These are phyloP conservation scores for Hondaea fermentalgiana DNA, from an alignment of 108 stramenopile genomes.

Conservation along the genomic window DNA sequence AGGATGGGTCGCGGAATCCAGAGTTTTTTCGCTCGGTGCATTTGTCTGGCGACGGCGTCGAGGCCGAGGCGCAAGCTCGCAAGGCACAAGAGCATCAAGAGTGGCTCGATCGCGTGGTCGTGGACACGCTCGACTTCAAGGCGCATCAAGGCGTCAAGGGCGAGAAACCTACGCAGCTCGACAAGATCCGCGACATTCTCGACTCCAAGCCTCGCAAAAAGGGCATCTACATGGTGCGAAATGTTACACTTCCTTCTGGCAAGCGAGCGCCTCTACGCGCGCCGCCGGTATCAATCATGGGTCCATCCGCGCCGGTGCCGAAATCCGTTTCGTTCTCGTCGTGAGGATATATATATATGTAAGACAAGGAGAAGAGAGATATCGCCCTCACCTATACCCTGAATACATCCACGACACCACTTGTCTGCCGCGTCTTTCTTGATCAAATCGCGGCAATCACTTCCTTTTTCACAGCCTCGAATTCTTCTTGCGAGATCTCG, in stretches of 20 bases:
- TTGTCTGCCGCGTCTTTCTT: background rate
- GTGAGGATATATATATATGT: no score
- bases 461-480: background rate
- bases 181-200: slow-evolving; percentile 7
- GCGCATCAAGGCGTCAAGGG: background rate
- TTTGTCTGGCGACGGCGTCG: background rate
- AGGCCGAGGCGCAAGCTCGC: background rate
- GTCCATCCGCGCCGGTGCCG: background rate
- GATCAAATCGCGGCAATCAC: slow-evolving; percentile 9
- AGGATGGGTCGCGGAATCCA: background rate
- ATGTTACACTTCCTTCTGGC: background rate
- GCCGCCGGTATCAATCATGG: slow-evolving; percentile 13
- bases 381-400: no score
- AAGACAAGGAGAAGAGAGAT: no score
- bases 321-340: no score
- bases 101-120: background rate
- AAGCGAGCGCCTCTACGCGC: background rate
- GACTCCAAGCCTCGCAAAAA: background rate
- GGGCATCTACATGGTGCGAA: slow-evolving; percentile 15
- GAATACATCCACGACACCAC: background rate
- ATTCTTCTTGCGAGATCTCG: slow-evolving; percentile 1
- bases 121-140: background rate
- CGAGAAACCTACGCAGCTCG: background rate
- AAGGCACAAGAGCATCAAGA: background rate
- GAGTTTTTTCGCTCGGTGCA: slow-evolving; percentile 8